Percentiles rank a stretch among this genome's conserved stretches.
Conservation (phyloP, 2,329 filamentous ascomycete genomes). For the Myriosclerotinia scirpicola region DNA sequence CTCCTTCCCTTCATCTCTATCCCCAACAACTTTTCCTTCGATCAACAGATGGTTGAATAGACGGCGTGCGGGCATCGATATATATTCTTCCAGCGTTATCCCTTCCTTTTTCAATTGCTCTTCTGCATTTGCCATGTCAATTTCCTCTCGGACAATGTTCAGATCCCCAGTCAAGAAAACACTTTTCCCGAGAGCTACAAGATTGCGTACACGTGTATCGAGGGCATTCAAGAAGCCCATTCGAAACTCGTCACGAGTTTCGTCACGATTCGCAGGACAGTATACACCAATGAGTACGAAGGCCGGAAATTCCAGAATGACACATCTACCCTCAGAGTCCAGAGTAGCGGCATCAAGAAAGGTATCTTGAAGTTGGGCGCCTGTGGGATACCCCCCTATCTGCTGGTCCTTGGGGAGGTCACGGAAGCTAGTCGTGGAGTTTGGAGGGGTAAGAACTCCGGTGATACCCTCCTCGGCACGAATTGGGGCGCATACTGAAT, state of each 20-base stretch:
- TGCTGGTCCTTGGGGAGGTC: slow-evolving; percentile 71
- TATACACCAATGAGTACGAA: slow-evolving; percentile 94
- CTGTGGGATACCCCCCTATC: slow-evolving; percentile 84
- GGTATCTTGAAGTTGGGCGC: slow-evolving; percentile 63
- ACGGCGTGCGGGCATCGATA: slow-evolving; percentile 68
- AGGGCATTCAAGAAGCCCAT: slow-evolving; percentile 76
- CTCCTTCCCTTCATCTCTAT: slow-evolving; percentile 68
- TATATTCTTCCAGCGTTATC: slow-evolving; percentile 68
- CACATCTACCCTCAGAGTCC: slow-evolving; percentile 88
- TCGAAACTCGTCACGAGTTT: slow-evolving; percentile 79
- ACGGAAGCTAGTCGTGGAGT: slow-evolving; percentile 67
- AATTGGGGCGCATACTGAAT: slow-evolving; percentile 78
- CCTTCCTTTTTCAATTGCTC: slow-evolving; percentile 72
- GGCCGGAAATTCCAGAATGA: slow-evolving; percentile 88
- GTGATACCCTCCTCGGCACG: slow-evolving; percentile 92
- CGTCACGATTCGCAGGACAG: slow-evolving; percentile 85
- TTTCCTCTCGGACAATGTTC: slow-evolving; percentile 65
- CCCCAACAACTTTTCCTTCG: slow-evolving; percentile 65
- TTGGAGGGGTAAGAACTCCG: slow-evolving; percentile 73
- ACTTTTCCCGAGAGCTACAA: slow-evolving; percentile 75
- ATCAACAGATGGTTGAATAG: slow-evolving; percentile 85
- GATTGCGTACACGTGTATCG: slow-evolving; percentile 81
- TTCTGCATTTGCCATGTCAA: slow-evolving; percentile 73
- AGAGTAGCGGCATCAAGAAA: slow-evolving; percentile 68
- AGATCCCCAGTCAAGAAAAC: slow-evolving; percentile 86